Base-by-base conservation (phyloP, 441 rosid genomes). In the Corymbia calophylla region DNA sequence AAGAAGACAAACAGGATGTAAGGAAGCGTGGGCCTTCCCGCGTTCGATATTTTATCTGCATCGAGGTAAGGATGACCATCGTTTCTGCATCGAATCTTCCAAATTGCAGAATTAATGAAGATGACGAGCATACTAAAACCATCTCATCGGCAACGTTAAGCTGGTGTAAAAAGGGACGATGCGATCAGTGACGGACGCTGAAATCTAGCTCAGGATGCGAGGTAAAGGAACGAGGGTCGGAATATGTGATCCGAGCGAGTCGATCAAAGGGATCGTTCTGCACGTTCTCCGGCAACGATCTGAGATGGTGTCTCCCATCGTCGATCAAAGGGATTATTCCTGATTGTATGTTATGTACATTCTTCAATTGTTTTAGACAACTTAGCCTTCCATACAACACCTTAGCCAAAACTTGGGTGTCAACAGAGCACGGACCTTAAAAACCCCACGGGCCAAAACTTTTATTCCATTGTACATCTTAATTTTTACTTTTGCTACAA, bases 341-440 rank as follows among this genome's bases (percentile, higher is more conserved):
- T 39, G 44, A 39, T 39, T 39, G 44, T 39, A 39, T 5, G 6
- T 39, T 39, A 39, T 39, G 44, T 5, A 39, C 6, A 14, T 58
- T 58, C 29, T 23, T 23, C 25, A 58, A 58, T 58, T 58, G 64
- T 58, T 58, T 58, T n/a, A 4, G n/a, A 58, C 27, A 58, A 25
- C 3, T 10, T 25, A 58, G 14, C 14, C 0, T 14, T 58, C 7
- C 14, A 25, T 58, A 58, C 14, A 9, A 58, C 25, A 29, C 64
- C 64, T 25, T 58, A 25, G 64, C 64, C n/a, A 58, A 4, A 23
- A 0, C 29, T 58, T 23, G 6, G 62, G 6, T 25, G 6, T 4
- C 29, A 58, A 58, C 0, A 9, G 14, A 58, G 29, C 13, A 21
- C 1, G 5, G 29, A 0, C 10, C 25, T 58, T 11, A 0, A 58